Evolutionary conservation across 129 eudicot genomes (phyloP), one percentile per base, ranked within the genome.

Genomic region (Flaveria brownii): DNA sequence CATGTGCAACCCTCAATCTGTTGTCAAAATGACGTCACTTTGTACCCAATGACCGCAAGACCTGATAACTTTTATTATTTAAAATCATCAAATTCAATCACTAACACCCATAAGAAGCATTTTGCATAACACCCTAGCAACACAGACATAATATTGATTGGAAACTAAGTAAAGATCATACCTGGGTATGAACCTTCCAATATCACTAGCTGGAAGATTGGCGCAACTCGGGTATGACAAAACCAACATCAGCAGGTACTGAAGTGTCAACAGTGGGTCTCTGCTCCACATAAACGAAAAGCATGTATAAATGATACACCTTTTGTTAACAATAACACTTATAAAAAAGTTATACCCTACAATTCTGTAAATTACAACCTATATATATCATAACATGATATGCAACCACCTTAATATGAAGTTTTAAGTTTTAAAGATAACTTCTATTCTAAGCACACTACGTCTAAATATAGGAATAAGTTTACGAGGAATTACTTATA

Each of bases 221-320:
- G 20, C 98, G 87, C 75, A 91, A 78, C 87, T 91, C 98, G 0
- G 98, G 98, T 62, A 96, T 91, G 39, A 91, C 98, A 61, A 94
- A 94, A 73, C 88, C 97, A 6, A 97, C 97, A 83, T 94, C 97
- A 15, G 91, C 87, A 9, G 98, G 85, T 69, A 94, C 97, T 0
- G 97, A 94, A 42, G 88, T 94, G 75, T 94, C 98, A 15, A 94
- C 91, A 0, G 97, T 87, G 0, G 98, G 98, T 84, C 98, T 94
- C 84, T 91, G 65, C 86, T 89, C 89, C 1, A 97, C 98, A 81
- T 97, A 93, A 3, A 93, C 93, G 30, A 26, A 26, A 2, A 26
- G 30, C 30, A 26, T 2, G 2, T 26, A 26, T 26, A 26, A 26
- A 26, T 26, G 30, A 26, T 26, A 26, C 30, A 26, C 30, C 1